Conservation (phyloP, 2,329 filamentous ascomycete genomes). For the Diaporthe destruens region DNA sequence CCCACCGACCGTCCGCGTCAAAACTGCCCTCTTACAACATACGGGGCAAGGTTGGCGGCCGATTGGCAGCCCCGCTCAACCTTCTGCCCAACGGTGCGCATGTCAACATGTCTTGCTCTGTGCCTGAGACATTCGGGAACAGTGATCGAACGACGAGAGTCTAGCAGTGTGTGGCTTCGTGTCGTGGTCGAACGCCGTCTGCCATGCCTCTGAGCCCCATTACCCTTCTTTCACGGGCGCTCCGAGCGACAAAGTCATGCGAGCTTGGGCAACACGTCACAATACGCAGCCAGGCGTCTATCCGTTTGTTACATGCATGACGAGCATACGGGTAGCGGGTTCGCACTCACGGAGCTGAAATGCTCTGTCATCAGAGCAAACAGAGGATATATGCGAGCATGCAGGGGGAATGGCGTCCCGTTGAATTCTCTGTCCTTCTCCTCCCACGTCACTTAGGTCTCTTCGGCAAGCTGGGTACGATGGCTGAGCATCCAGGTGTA, state of each 20-base stretch:
- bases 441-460: neutral
- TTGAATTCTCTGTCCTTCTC: neutral
- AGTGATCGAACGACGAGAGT: slow-evolving; percentile 29
- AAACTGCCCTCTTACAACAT: neutral
- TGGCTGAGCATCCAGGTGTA: neutral
- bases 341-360: neutral
- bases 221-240: neutral
- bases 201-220: neutral
- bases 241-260: neutral
- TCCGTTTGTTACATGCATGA: slow-evolving; percentile 29
- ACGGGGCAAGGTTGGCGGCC: slow-evolving; percentile 6
- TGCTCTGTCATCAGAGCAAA: slow-evolving; percentile 24
- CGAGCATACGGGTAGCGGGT: neutral
- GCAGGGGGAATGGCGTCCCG: neutral
- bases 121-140: slow-evolving; percentile 41
- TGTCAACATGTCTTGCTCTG: slow-evolving; percentile 32
- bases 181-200: neutral
- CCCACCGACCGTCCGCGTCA: slow-evolving; percentile 9
- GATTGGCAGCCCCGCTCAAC: slow-evolving; percentile 1
- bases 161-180: slow-evolving; percentile 28
- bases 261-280: slow-evolving; percentile 30
- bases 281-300: slow-evolving; percentile 25
- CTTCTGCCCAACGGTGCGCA: slow-evolving; percentile 7
- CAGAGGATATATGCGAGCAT: slow-evolving; percentile 5
- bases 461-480: neutral